Conservation (phyloP, 345 rosid genomes). For the Eucalyptus regnans region DNA sequence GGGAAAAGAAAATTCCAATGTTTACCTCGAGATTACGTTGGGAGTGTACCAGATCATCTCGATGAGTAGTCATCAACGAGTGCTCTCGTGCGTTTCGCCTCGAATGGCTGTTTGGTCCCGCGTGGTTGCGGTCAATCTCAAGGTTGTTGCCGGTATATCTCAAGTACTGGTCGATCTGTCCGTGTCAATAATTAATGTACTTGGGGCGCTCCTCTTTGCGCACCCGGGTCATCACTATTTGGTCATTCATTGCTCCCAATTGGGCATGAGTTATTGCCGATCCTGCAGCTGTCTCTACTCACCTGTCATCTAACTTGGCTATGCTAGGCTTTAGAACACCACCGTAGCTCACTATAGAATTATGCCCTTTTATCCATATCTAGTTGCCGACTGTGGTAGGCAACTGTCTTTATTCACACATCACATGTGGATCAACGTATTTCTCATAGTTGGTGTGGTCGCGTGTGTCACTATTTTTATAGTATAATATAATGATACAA, state of each 20-base stretch:
- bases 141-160: background rate
- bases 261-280: background rate
- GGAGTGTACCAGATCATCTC: no score
- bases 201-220: background rate
- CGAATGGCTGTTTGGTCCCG: rapidly evolving
- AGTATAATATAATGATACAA: no score
- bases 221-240: background rate
- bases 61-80: no score
- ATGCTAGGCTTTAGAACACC: background rate
- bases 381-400: background rate
- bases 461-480: no score
- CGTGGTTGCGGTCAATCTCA: rapidly evolving
- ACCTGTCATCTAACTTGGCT: background rate
- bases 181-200: background rate
- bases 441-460: background rate
- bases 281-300: background rate
- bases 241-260: background rate
- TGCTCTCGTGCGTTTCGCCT: rapidly evolving
- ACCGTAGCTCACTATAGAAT: background rate
- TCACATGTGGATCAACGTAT: no score
- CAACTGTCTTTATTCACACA: background rate
- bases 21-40: no score
- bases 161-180: rapidly evolving
- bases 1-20: no score
- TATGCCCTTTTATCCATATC: background rate